These are phyloP conservation scores for Austropuccinia psidii DNA, from an alignment of 1,284 basidiomycete species.

Conservation along the genomic window DNA sequence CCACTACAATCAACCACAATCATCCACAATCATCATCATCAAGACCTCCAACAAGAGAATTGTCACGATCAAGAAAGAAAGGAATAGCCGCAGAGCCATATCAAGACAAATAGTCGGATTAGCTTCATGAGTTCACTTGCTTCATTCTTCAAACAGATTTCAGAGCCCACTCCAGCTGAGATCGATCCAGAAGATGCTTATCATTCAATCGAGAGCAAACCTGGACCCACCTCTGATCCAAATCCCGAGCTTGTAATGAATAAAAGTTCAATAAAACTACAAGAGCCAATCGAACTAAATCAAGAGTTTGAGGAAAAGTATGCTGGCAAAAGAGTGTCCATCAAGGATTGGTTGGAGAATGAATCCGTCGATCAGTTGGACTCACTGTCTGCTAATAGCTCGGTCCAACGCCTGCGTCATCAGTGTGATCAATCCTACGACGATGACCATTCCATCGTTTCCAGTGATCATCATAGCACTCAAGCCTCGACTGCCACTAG, in stretches of 20 bases:
- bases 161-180: constrained; percentile 4
- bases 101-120: too few relatives aligned
- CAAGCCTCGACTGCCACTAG: constrained; percentile 35
- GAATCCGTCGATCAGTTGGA: neutral
- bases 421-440: neutral
- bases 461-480: neutral
- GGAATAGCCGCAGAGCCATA: too few relatives aligned
- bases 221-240: neutral
- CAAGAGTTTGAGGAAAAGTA: constrained; percentile 5
- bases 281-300: neutral
- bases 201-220: constrained; percentile 27
- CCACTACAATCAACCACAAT: too few relatives aligned
- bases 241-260: neutral
- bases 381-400: neutral
- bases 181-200: constrained; percentile 33
- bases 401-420: neutral
- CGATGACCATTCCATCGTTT: neutral
- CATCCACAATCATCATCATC: too few relatives aligned
- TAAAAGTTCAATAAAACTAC: neutral
- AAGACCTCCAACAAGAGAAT: too few relatives aligned
- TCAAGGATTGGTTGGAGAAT: constrained; percentile 4
- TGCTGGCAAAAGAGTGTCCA: constrained; percentile 1
- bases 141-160: constrained; percentile 18
- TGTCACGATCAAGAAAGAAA: too few relatives aligned
- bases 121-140: constrained; percentile 8